Percentiles rank a stretch among this genome's conserved stretches.
Evolutionary conservation across 2,329 filamentous ascomycete genomes (phyloP).

Genomic region (Coleophoma crateriformis): DNA sequence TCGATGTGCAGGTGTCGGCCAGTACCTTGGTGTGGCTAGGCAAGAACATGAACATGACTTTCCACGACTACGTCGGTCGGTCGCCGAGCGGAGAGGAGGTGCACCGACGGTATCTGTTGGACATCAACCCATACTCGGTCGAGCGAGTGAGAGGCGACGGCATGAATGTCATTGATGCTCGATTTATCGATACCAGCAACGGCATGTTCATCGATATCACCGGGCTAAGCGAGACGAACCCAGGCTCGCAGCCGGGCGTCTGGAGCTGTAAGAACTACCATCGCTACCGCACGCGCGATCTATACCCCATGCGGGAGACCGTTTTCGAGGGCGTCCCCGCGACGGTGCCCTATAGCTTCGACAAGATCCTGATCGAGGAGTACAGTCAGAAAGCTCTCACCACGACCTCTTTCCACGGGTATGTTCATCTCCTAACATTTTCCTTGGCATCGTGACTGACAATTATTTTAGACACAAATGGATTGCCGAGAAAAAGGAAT

Average conservation of each 20-base stretch:
- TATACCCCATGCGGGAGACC: constrained; percentile 71
- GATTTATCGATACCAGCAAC: constrained; percentile 73
- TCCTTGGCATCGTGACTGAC: constrained; percentile 8
- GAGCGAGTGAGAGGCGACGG: constrained; percentile 60
- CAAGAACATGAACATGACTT: constrained; percentile 62
- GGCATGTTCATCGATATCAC: constrained; percentile 84
- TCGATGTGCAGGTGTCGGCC: constrained; percentile 73
- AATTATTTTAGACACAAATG: constrained; percentile 47
- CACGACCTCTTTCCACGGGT: constrained; percentile 57
- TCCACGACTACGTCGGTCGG: constrained; percentile 31
- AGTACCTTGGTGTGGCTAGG: constrained; percentile 62
- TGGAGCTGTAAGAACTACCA: constrained; percentile 82
- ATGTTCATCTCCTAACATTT: constrained; percentile 23
- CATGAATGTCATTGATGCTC: constrained; percentile 74
- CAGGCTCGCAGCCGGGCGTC: constrained; percentile 51
- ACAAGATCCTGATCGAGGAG: constrained; percentile 59
- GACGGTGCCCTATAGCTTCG: constrained; percentile 63
- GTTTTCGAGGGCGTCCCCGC: constrained; percentile 70
- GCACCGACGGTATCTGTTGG: constrained; percentile 59
- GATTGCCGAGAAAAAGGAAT: constrained; percentile 51
- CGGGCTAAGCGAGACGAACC: constrained; percentile 63
- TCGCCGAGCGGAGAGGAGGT: constrained; percentile 36
- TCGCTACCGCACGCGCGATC: constrained; percentile 61
- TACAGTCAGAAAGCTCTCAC: constrained; percentile 58
- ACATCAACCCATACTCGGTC: constrained; percentile 67